Evolutionary conservation across 2,329 filamentous ascomycete genomes (phyloP), one percentile per base, ranked within the genome.

Genomic region (Aspergillus calidoustus): DNA sequence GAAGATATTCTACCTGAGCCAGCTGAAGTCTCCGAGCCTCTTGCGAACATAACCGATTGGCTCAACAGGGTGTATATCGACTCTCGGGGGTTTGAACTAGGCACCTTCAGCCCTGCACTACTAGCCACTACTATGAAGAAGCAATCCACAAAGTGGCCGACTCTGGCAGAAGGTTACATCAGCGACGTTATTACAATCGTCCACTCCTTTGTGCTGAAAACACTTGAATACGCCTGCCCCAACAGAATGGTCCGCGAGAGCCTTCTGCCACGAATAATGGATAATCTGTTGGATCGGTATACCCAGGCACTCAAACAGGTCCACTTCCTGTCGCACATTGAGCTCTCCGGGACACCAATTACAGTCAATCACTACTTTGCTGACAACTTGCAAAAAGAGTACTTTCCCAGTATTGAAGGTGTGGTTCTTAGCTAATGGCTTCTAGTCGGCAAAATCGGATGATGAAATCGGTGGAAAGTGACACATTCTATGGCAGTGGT

Each of bases 11-110:
- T 71, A 2, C 54, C 64, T 73, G 3, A 59, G 3, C 11, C 30
- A n/a, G 44, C 17, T 3, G 4, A 31, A 13, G 23, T 30, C 3
- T 15, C 34, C 9, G 31, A 54, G 23, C 51, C 30, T 8, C 31
- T 43, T 11, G 34, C 44, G n/a, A 54, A 56, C 28, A 84, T 87
- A 50, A 70, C 82, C 57, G 48, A 70, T 0, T 82, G 81, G 71
- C 82, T 87, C 17, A 69, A 74, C 19, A 43, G 71, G 0, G 66
- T 79, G 0, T 83, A 86, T 62, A 65, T 66, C 0, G 65, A 72
- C 0, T 84, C 80, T 0, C 81, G 84, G 0, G 85, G 84, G 0
- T 82, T 83, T n/a, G 84, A 87, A 55, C 63, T 89, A 0, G 86
- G 85, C 1, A 87, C 76, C 1, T 80, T 81, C 62, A 73, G 74